Evolutionary conservation across 768 basidiomycete genomes (phyloP).

Genomic region (Boletus eberwhitei): DNA sequence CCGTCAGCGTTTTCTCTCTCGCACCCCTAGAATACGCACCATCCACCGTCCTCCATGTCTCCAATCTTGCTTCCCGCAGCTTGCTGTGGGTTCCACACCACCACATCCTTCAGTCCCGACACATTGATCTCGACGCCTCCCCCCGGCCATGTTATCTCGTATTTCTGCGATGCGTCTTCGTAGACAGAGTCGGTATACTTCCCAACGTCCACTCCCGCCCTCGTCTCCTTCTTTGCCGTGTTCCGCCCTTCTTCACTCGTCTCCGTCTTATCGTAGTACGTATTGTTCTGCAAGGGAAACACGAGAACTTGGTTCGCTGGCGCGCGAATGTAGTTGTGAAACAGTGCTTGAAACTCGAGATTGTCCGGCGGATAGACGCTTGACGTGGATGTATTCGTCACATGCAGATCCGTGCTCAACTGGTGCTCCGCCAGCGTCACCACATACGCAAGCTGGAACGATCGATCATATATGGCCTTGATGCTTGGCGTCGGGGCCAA

Average conservation of each 20-base stretch:
- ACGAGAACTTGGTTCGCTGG: slow-evolving; percentile 59
- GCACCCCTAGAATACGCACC: slow-evolving; percentile 44
- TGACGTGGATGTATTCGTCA: slow-evolving; percentile 62
- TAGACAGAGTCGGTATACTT: slow-evolving; percentile 75
- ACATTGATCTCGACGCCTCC: slow-evolving; percentile 54
- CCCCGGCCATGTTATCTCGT: slow-evolving; percentile 57
- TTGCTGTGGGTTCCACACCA: slow-evolving; percentile 92
- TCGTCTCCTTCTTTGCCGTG: slow-evolving; percentile 52
- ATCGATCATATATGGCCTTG: slow-evolving; percentile 51
- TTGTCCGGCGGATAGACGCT: slow-evolving; percentile 35
- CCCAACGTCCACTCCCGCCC: slow-evolving; percentile 64
- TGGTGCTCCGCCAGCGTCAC: slow-evolving; percentile 74
- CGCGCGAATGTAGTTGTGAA: slow-evolving; percentile 86
- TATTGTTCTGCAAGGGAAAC: slow-evolving; percentile 57
- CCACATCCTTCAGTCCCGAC: slow-evolving; percentile 68
- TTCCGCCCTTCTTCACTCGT: slow-evolving; percentile 45
- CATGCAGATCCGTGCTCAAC: slow-evolving; percentile 76
- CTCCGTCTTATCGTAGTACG: slow-evolving; percentile 83
- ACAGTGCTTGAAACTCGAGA: slow-evolving; percentile 87
- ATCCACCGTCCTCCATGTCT: slow-evolving; percentile 90
- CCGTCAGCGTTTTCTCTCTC: slow-evolving; percentile 1
- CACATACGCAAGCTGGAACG: slow-evolving; percentile 75
- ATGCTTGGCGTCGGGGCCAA: slow-evolving; percentile 64
- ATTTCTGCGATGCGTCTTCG: slow-evolving; percentile 54
- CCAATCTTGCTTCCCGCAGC: slow-evolving; percentile 66